Conservation (phyloP, 805 yeast species). For the Saccharomycodes ludwigii region DNA sequence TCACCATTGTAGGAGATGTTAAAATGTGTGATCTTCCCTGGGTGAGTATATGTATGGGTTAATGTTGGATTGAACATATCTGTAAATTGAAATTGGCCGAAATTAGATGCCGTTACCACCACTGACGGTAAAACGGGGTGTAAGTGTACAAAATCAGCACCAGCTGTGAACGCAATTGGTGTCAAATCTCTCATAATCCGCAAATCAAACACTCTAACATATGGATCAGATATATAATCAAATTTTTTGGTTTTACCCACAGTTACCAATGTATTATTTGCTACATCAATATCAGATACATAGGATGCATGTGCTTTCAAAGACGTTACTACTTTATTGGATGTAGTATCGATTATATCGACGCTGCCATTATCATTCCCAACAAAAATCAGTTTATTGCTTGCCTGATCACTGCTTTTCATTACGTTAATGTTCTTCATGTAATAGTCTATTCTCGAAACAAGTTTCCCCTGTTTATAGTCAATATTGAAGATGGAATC, state of each 20-base stretch:
- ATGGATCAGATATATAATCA: constrained; percentile 56
- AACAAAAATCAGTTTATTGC: constrained; percentile 40
- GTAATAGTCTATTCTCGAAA: constrained; percentile 3
- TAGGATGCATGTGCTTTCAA: constrained; percentile 51
- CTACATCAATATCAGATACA: constrained; percentile 50
- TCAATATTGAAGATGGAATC: constrained; percentile 30
- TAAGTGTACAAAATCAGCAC: constrained; percentile 71
- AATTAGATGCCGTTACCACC: constrained; percentile 56
- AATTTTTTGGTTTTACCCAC: constrained; percentile 69
- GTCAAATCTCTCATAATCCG: constrained; percentile 57
- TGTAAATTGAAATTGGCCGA: constrained; percentile 77
- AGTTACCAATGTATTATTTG: constrained; percentile 57
- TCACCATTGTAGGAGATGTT: constrained; percentile 52
- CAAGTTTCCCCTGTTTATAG: constrained; percentile 27
- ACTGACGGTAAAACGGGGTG: constrained; percentile 82
- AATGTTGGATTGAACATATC: constrained; percentile 70
- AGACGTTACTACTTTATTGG: constrained; percentile 34
- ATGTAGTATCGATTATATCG: constrained; percentile 49
- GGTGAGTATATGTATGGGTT: constrained; percentile 23
- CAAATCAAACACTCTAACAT: constrained; percentile 72
- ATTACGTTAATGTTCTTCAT: neutral
- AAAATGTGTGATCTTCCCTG: constrained; percentile 22
- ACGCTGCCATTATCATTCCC: constrained; percentile 50
- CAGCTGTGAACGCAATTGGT: constrained; percentile 81
- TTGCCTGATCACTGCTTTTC: constrained; percentile 14